phyloP scores from a whole-genome alignment of 768 basidiomycete species.

The Lactarius deliciosus region DNA sequence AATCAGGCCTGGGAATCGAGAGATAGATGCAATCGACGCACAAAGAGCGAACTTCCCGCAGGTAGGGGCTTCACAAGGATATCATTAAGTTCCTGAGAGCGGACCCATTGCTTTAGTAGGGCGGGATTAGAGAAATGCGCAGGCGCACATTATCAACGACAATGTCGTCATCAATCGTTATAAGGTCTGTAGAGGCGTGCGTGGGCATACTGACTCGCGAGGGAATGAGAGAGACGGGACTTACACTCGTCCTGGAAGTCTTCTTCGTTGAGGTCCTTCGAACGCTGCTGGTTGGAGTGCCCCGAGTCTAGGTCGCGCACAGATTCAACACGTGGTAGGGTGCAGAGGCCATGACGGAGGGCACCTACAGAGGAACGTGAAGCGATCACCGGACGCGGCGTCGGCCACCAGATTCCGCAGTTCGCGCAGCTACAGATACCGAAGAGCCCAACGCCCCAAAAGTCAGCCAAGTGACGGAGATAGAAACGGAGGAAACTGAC shows the following conservation, averaged over 20 bases:
- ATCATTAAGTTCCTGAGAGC: slow-evolving; percentile 29
- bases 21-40: slow-evolving; percentile 4
- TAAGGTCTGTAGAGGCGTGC: slow-evolving; percentile 14
- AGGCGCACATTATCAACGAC: slow-evolving; percentile 31
- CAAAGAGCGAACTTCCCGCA: slow-evolving; percentile 26
- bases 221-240: neutral
- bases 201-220: neutral
- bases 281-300: slow-evolving; percentile 24
- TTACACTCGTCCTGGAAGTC: slow-evolving; percentile 25
- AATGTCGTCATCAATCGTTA: slow-evolving; percentile 26
- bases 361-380: slow-evolving; percentile 34
- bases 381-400: slow-evolving; percentile 31
- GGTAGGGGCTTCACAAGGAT: slow-evolving; percentile 31
- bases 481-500: slow-evolving; percentile 2
- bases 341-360: neutral
- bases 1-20: neutral
- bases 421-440: slow-evolving; percentile 18
- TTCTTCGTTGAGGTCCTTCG: slow-evolving; percentile 23
- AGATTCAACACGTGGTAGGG: neutral
- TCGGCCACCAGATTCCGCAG: slow-evolving; percentile 28
- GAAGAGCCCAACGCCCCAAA: neutral
- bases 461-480: neutral
- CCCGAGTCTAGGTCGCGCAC: slow-evolving; percentile 6
- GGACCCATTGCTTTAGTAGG: neutral
- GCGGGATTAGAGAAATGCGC: neutral